A percentile compares a stretch with the other conserved stretches of the same genome.
Evolutionary conservation across 306 rosid species (phyloP).

Genomic region (Citrullus amarus): DNA sequence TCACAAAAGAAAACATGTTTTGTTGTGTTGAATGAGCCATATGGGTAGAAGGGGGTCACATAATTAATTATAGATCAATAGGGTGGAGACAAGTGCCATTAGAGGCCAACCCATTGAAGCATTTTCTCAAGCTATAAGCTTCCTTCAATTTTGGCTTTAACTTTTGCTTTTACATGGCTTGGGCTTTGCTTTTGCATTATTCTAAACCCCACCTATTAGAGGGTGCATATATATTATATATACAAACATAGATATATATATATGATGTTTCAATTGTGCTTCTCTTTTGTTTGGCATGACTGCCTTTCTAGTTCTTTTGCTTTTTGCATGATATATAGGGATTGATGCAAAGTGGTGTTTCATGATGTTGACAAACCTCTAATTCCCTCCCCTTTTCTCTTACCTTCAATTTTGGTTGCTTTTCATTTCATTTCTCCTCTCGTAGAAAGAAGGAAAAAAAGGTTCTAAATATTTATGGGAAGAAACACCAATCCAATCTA

Average conservation of each 20-base stretch:
- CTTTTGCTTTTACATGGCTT: neutral
- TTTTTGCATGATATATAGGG: conserved; percentile 6
- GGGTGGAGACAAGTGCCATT: neutral
- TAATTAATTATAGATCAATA: neutral
- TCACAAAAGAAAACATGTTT: neutral
- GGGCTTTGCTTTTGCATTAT: neutral
- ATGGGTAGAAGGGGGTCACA: no score
- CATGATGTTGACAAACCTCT: conserved; percentile 7
- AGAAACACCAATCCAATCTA: no score
- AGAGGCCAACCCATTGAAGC: conserved; percentile 7
- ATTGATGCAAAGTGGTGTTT: conserved; percentile 4
- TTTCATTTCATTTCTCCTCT: no score
- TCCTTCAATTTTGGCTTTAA: conserved; percentile 12
- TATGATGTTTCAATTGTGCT: conserved; percentile 3
- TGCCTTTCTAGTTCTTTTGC: neutral
- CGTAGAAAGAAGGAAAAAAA: no score
- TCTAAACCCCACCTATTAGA: neutral
- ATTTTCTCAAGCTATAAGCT: neutral
- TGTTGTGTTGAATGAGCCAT: neutral
- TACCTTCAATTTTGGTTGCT: neutral
- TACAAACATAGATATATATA: neutral
- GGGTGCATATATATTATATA: neutral
- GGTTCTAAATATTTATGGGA: no score
- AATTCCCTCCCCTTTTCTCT: neutral
- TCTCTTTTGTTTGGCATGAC: conserved; percentile 10